phyloP scores from a whole-genome alignment of 1,139 yeast genomes.

The Protomyces inundatus region DNA sequence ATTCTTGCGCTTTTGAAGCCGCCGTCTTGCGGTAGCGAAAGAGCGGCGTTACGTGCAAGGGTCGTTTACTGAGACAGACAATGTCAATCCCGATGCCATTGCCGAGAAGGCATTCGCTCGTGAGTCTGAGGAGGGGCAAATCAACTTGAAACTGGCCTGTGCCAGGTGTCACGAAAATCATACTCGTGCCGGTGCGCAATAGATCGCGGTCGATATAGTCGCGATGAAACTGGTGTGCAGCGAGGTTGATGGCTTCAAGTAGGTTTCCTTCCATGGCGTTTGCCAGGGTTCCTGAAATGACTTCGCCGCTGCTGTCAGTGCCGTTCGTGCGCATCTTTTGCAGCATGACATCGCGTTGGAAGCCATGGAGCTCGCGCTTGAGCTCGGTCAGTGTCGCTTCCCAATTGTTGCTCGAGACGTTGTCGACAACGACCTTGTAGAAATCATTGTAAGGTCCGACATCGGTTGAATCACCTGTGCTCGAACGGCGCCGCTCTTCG shows the following conservation, averaged over 20 bases:
- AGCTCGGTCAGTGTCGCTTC: slow-evolving; percentile 83
- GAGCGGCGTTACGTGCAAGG: slow-evolving; percentile 84
- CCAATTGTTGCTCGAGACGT: slow-evolving; percentile 62
- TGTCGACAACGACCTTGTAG: slow-evolving; percentile 90
- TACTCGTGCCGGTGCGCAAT: slow-evolving; percentile 79
- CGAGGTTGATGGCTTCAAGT: slow-evolving; percentile 79
- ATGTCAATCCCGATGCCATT: slow-evolving; percentile 84
- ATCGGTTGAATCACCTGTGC: background rate
- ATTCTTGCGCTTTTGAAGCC: background rate
- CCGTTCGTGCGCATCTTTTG: slow-evolving; percentile 32
- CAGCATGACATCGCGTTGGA: slow-evolving; percentile 65
- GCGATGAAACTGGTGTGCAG: slow-evolving; percentile 70
- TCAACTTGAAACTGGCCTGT: slow-evolving; percentile 92
- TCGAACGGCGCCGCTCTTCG: background rate
- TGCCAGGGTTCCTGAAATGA: slow-evolving; percentile 47
- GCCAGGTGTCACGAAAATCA: slow-evolving; percentile 83
- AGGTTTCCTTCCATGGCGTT: slow-evolving; percentile 89
- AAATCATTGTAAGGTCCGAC: slow-evolving; percentile 49
- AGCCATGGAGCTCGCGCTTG: slow-evolving; percentile 76
- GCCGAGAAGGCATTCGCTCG: slow-evolving; percentile 68
- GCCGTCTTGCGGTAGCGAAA: slow-evolving; percentile 58
- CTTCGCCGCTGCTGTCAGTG: slow-evolving; percentile 31
- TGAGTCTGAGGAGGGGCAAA: slow-evolving; percentile 64
- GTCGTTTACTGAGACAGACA: slow-evolving; percentile 83
- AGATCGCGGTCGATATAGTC: slow-evolving; percentile 81